Conservation (phyloP, 306 rosid species). For the Senna siamea region DNA sequence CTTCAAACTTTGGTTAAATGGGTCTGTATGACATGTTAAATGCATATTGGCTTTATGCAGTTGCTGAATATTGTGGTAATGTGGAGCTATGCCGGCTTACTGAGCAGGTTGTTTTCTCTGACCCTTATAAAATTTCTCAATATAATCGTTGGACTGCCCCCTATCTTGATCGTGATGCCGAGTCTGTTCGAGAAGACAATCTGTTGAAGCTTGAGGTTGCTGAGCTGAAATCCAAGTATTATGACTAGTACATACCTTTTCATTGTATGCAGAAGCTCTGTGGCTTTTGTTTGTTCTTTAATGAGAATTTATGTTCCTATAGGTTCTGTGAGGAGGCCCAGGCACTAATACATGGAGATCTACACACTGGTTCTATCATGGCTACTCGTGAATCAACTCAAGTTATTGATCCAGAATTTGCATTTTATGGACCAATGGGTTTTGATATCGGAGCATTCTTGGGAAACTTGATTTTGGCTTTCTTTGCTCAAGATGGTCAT, state of each 20-base stretch:
- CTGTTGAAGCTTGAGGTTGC: constrained; percentile 84
- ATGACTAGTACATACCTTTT: neutral
- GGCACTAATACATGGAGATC: constrained; percentile 94
- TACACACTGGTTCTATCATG: constrained; percentile 93
- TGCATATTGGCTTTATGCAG: constrained; percentile 56
- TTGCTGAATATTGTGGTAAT: constrained; percentile 88
- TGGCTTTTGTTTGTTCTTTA: constrained; percentile 1
- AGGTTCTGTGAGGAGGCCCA: constrained; percentile 92
- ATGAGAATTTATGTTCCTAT: constrained; percentile 28
- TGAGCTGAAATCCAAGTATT: constrained; percentile 83
- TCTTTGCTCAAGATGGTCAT: constrained; percentile 95
- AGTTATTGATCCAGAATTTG: constrained; percentile 95
- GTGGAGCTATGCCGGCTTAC: constrained; percentile 93
- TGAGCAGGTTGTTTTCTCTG: constrained; percentile 95
- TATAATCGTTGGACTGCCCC: constrained; percentile 85
- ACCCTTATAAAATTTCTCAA: constrained; percentile 85
- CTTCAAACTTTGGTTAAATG: neutral
- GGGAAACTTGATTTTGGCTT: constrained; percentile 90
- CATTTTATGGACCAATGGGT: constrained; percentile 97
- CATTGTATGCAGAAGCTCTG: neutral
- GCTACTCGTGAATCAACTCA: constrained; percentile 84
- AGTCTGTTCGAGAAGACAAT: constrained; percentile 86
- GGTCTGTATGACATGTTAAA: neutral
- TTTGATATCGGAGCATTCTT: constrained; percentile 89
- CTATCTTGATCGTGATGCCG: constrained; percentile 77